Evolutionary conservation across 2,329 filamentous ascomycete genomes (phyloP), one percentile per base, ranked within the genome.

Genomic region (Cercospora beticola): DNA sequence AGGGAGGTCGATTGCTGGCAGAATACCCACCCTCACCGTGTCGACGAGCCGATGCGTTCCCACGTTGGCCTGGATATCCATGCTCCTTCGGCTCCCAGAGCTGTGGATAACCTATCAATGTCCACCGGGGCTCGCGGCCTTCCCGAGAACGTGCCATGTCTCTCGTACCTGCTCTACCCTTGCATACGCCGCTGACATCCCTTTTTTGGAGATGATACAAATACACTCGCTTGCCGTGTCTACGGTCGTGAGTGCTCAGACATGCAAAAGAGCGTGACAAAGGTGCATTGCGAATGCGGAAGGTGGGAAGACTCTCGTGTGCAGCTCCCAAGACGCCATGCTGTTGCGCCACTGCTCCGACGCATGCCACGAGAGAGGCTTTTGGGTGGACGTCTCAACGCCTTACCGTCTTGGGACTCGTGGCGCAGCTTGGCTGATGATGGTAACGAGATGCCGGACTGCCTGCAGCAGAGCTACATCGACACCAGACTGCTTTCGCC

Each of bases 91-190:
- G 14, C 40, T 58, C 49, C 66, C 66, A 65, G 40, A 65, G 61
- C 61, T 28, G 18, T 62, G 66, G 43, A 28, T 57, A 54, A 36
- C 66, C 66, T 64, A 68, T 68, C 36, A 57, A 14, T 61, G 40
- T 10, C 40, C 40, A 30, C 43, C 57, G 61, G 54, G 62, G 61
- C 36, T 52, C 36, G 26, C 49, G 61, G 60, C 23, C 60, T 28
- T 31, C 49, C 65, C 65, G 49, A 56, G 49, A 56, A 62, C 49
- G 64, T 62, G 59, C 31, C 40, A 64, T 64, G 46, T 57, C 52
- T 65, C 66, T 64, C 66, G 66, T 68, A 68, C 66, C 66, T 68
- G 56, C 57, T 49, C 43, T 18, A 64, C 56, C 66, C 66, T 68
- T 68, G 66, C 66, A 60, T 54, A 40, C 21, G 49, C 54, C 57